Percentiles rank a stretch among this genome's conserved stretches.
Conservation (phyloP, 176 grass and related monocot species). For the Oryza glaberrima region DNA sequence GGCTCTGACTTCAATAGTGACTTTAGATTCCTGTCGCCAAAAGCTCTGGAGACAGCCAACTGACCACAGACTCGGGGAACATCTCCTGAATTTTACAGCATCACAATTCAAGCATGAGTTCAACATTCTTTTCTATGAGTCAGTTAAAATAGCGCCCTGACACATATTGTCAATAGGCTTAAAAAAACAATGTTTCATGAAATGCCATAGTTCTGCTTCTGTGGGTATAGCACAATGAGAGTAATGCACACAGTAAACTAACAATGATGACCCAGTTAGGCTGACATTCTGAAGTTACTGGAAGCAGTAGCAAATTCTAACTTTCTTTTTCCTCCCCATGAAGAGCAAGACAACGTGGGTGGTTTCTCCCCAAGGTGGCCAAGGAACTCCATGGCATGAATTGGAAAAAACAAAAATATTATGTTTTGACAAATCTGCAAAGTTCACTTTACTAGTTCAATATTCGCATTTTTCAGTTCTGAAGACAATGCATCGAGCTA, state of each 20-base stretch:
- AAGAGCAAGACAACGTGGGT: neutral
- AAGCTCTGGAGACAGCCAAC: conserved; percentile 83
- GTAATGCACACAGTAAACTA: neutral
- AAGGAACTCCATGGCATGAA: conserved; percentile 12
- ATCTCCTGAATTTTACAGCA: conserved; percentile 67
- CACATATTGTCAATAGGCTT: neutral
- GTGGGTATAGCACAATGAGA: neutral
- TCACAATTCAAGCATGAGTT: conserved; percentile 22
- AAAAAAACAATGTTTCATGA: neutral
- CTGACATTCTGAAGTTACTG: neutral
- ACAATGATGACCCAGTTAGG: neutral
- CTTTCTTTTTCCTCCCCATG: neutral
- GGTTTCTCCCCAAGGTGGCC: neutral
- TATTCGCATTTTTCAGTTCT: neutral
- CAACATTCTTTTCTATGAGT: neutral
- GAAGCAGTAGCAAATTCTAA: conserved; percentile 11
- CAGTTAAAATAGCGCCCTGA: neutral
- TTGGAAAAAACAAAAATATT: neutral
- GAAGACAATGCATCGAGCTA: neutral
- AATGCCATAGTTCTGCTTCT: conserved; percentile 6
- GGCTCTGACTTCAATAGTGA: conserved; percentile 76
- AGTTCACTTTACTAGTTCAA: neutral
- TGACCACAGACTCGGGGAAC: conserved; percentile 84
- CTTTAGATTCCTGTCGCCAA: conserved; percentile 84
- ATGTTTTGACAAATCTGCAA: neutral